Evolutionary conservation across 2,329 filamentous ascomycete species (phyloP), one percentile per base, ranked within the genome.

Genomic region (Monosporascus cannonballus): DNA sequence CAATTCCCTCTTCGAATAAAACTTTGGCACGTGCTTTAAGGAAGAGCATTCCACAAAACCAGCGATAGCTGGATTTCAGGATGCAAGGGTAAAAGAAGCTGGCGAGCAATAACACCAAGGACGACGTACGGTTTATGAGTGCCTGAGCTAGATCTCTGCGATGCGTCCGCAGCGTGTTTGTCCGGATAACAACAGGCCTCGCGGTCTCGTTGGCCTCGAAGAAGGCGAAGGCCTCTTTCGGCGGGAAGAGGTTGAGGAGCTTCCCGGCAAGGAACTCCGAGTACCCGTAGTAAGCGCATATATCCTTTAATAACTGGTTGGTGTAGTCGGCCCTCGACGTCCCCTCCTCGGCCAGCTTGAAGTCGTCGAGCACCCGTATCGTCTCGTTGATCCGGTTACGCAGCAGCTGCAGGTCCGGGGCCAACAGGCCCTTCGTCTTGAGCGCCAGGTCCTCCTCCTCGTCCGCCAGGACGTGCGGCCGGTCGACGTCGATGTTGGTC

Each of bases 181-280:
- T 97, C 66, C 94, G 86, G 68, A 99, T 95, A 59, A 99, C 94
- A 54, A 99, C 86, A 4, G 94, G 94, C 49, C 94, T 85, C 15
- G 91, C 84, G 27, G 89, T 91, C 74, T 99, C 94, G 84, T 99
- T 99, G 64, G 93, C 93, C 74, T 99, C 94, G 75, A 99, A 97
- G 74, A 99, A 99, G 51, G 92, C 92, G 62, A 97, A 95, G 0
- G 94, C 94, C 74, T 99, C 94, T 62, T 87, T 86, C 0, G 94
- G 90, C 1, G 91, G 85, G 74, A 99, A 97, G 6, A 99, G 84
- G 66, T 87, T 86, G 75, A 92, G 91, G 17, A 99, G 84, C 78
- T 97, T 99, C 72, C 96, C 90, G 4, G 92, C 94, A n/a, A 99
- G 80, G 73, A 87, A 97, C 38, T 87, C 84, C 3, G 89, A 95